Conservation (phyloP, 768 basidiomycete genomes). For the Termitomyces sp. region DNA sequence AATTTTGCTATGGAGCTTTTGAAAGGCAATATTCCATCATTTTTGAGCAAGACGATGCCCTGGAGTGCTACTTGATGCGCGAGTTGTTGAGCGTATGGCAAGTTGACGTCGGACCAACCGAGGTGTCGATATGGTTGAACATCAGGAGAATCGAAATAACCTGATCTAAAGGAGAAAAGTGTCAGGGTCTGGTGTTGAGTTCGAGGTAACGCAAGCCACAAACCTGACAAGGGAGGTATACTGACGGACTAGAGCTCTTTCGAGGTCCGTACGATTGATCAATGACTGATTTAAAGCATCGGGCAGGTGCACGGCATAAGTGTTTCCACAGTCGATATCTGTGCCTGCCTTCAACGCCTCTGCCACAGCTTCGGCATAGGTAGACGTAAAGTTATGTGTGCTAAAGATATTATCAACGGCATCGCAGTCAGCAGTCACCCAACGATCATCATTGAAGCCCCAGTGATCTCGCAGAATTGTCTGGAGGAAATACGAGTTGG, state of each 20-base stretch:
- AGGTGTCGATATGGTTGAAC: constrained; percentile 48
- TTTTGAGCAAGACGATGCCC: constrained; percentile 59
- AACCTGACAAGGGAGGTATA: constrained; percentile 53
- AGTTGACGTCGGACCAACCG: constrained; percentile 45
- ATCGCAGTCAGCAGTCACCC: constrained; percentile 57
- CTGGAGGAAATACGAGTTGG: constrained; percentile 47
- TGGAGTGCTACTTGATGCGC: constrained; percentile 48
- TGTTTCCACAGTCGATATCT: constrained; percentile 50
- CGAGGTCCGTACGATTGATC: constrained; percentile 39
- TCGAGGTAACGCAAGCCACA: constrained; percentile 4
- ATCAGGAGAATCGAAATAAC: constrained; percentile 50
- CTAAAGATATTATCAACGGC: constrained; percentile 48
- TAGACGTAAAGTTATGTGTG: constrained; percentile 42
- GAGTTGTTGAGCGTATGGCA: constrained; percentile 40
- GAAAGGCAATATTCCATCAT: constrained; percentile 55
- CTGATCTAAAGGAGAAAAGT: constrained; percentile 30
- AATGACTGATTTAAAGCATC: constrained; percentile 44
- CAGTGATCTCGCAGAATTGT: constrained; percentile 45
- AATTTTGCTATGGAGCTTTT: constrained; percentile 38
- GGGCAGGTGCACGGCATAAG: constrained; percentile 39
- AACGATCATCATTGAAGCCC: constrained; percentile 46
- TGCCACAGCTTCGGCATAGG: constrained; percentile 43
- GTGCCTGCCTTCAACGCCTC: constrained; percentile 48
- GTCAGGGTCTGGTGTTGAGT: not conserved
- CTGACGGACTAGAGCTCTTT: constrained; percentile 37